Evolutionary conservation across 2,329 filamentous ascomycete genomes (phyloP), one percentile per base, ranked within the genome.

Genomic region (Clarireedia homoeocarpa): DNA sequence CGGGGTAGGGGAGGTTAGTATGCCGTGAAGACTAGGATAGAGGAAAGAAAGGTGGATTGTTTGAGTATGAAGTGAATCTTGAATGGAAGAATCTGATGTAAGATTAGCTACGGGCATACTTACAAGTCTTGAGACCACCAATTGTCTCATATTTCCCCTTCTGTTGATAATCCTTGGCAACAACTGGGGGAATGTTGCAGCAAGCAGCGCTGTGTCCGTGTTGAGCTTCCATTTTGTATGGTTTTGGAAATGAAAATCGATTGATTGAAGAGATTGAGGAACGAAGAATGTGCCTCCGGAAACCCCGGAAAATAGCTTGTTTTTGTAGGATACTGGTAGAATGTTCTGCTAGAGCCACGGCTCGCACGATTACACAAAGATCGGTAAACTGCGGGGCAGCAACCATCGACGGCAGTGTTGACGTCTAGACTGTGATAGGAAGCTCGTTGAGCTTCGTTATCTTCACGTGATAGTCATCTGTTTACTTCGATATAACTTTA

Each of bases 141-240:
- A 84, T 72, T 26, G 76, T 74, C 60, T 81, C 76, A 59, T 83
- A 85, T 52, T 69, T 71, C 57, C 82, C 82, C 71, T 80, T 81
- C 38, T 71, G 67, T 52, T 75, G 65, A 69, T 85, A 85, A 12
- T 74, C 78, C 61, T 77, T 74, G 5, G 75, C 67, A n/a, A 82
- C 71, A 46, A 84, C 75, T 6, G 82, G 80, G 7, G 82, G 78
- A 51, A 82, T 74, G 65, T 78, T 81, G 68, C 79, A 82, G 73
- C 79, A 82, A 65, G 79, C 75, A 68, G 74, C 71, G 65, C 73
- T 79, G 69, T 82, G 79, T 69, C 78, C 79, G 49, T 67, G 62
- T 58, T 61, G 56, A 42, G 63, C 65, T 58, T 53, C 38, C 42
- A 55, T 55, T 39, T 7, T 30, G 27, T 30, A 30, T 30, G 6